Evolutionary conservation across 192 early-diverging fungal species (phyloP).

Genomic region (Nowakowskiella sp.): DNA sequence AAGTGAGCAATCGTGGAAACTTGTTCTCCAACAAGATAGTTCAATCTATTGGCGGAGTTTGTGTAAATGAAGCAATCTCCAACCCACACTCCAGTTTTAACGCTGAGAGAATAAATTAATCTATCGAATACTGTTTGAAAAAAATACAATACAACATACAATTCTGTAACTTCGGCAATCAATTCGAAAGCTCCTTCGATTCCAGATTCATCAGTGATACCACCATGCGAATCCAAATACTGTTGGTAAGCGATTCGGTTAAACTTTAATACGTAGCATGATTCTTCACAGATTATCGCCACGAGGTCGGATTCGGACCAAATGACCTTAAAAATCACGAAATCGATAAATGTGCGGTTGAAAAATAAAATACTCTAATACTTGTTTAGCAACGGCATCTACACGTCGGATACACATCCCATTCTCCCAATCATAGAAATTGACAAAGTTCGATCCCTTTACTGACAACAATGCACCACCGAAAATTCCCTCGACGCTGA

Average conservation of each 20-base stretch:
- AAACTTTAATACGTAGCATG: conserved; percentile 91
- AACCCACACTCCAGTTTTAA: conserved; percentile 93
- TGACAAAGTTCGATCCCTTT: conserved; percentile 72
- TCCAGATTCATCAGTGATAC: conserved; percentile 73
- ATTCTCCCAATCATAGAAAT: conserved; percentile 98
- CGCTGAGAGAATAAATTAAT: conserved; percentile 34
- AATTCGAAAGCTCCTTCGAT: conserved; percentile 95
- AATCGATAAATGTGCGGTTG: conserved; percentile 15
- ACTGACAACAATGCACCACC: conserved; percentile 90
- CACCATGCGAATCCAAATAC: conserved; percentile 60
- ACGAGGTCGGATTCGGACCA: conserved; percentile 96
- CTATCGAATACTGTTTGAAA: conserved; percentile 1
- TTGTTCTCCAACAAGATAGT: conserved; percentile 93
- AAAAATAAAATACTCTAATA: not conserved
- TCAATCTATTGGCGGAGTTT: conserved; percentile 79
- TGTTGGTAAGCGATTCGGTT: conserved; percentile 76
- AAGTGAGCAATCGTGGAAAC: conserved; percentile 94
- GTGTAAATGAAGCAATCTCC: conserved; percentile 99
- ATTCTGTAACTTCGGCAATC: conserved; percentile 83
- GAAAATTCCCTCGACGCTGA: conserved; percentile 87
- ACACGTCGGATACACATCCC: conserved; percentile 85
- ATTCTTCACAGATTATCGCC: conserved; percentile 85
- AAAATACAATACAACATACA: conserved; percentile 25
- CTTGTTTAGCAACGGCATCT: conserved; percentile 75
- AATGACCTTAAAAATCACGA: conserved; percentile 45